phyloP scores from a whole-genome alignment of 179 eudicot genomes.

The Sideroxylon spinosum region DNA sequence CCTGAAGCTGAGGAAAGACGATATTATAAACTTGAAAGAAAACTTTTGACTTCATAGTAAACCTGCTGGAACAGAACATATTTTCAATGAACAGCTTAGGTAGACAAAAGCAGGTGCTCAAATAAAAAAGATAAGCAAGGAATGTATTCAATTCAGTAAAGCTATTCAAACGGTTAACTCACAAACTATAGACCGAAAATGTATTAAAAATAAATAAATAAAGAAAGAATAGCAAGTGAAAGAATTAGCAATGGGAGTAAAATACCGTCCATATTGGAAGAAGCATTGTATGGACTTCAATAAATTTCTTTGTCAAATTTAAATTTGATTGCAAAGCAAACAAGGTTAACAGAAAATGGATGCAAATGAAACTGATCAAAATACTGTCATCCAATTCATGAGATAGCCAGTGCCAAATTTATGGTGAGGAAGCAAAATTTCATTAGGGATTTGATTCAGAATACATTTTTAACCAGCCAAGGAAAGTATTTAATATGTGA shows the following conservation, averaged over 20 bases:
- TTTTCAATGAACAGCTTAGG: constrained; percentile 14
- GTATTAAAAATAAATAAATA: no score
- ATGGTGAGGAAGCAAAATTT: background rate
- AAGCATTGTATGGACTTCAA: background rate
- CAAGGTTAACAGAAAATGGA: background rate
- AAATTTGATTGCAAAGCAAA: background rate
- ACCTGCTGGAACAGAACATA: constrained; percentile 44
- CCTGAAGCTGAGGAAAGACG: constrained; percentile 73
- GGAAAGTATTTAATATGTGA: background rate
- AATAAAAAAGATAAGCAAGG: background rate
- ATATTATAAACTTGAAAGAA: constrained; percentile 42
- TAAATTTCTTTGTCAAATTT: background rate
- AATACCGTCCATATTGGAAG: background rate
- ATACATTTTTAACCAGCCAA: background rate
- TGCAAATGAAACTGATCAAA: background rate
- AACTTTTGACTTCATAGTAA: constrained; percentile 49
- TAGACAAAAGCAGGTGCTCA: background rate
- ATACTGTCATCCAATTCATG: background rate
- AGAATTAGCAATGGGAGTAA: background rate
- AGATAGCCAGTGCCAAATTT: background rate
- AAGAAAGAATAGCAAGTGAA: no score
- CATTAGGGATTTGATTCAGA: background rate
- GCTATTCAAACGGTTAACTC: background rate
- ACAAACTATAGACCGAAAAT: background rate
- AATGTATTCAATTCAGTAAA: constrained; percentile 6